Evolutionary conservation across 176 grass and related monocot genomes (phyloP), one percentile per base, ranked within the genome.

Genomic region (Triticum timopheevii): DNA sequence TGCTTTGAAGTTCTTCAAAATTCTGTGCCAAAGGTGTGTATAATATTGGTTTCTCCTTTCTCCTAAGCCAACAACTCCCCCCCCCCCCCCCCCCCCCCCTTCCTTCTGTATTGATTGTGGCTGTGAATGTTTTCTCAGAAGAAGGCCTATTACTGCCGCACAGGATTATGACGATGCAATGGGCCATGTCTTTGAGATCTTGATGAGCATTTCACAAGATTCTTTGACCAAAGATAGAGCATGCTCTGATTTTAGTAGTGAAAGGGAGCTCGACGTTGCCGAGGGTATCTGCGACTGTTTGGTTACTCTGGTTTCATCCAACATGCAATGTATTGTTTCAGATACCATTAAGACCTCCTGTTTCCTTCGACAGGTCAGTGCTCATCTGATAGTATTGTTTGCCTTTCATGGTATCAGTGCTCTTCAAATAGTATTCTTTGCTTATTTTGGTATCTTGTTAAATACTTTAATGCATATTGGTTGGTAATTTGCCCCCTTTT

Each of bases 191-290:
- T 74, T 74, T 42, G 24, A 25, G 5, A 49, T 74, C 13, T 74
- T 74, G 40, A 74, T 74, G 71, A 74, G 40, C 71, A 49, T 74
- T 74, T 74, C 71, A 24, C n/a, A 74, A 49, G 40, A 74, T 25
- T 73, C 39, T 73, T 73, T 73, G n/a, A 73, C 70, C 39, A 42
- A 25, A 73, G n/a, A 13, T 25, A 7, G 12, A 45, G 6, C n/a
- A n/a, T 23, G 10, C 12, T 13, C 5, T 7, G 39, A 13, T 24
- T 24, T 45, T 73, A 3, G n/a, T n/a, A 12, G n/a, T 73, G 70
- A 44, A 73, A 45, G 22, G 4, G 39, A 45, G 10, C 4, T 45
- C 44, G 1, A 24, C 39, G 15, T 73, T 47, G n/a, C 70, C 5
- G 39, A 6, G 22, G 22, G 70, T 23, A 47, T 73, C 24, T 73